Evolutionary conservation across 78 protist species (phyloP), one percentile per base, ranked within the genome.

Genomic region (Guillardia theta): DNA sequence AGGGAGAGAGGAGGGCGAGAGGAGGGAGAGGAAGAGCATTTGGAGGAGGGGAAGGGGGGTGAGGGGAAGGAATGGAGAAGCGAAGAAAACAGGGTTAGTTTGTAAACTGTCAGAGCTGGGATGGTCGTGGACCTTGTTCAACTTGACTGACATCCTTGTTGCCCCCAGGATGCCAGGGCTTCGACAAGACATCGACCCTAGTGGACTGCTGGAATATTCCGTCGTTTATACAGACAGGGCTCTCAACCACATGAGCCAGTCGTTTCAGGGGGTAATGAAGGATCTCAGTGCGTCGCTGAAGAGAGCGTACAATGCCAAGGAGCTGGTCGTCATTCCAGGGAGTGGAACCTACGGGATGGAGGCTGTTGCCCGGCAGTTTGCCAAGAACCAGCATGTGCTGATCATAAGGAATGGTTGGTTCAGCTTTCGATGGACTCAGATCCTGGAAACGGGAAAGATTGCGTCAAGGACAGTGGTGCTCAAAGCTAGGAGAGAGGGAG

Each of bases 151-250:
- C n/a, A n/a, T n/a, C n/a, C n/a, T n/a, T n/a, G n/a, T n/a, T n/a
- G n/a, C n/a, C n/a, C 70, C 70, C 70, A 6, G 6, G 70, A 58
- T 58, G 70, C 70, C 70, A 58, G 70, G 27, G 39, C 27, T 58
- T 24, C 70, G 21, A 27, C 70, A 24, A 24, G 3, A 24, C 27
- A 24, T 30, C 70, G 70, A 58, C 70, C 64, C 70, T 3, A 43
- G 27, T n/a, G 64, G 93, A 4, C 64, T 88, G 24, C 45, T 62
- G 33, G 96, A 95, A 93, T 95, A 46, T 33, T 88, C 94, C 3
- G 96, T 95, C 24, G 96, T 95, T 8, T 95, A 92, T 93, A 92
- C 88, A 4, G 96, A 95, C 88, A 87, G 96, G 24, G 94, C 96
- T 5, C 94, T 95, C 45, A 95, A 95, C 78, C 96, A 92, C 87